Conservation (phyloP, 306 rosid genomes). For the Quercus agrifolia region DNA sequence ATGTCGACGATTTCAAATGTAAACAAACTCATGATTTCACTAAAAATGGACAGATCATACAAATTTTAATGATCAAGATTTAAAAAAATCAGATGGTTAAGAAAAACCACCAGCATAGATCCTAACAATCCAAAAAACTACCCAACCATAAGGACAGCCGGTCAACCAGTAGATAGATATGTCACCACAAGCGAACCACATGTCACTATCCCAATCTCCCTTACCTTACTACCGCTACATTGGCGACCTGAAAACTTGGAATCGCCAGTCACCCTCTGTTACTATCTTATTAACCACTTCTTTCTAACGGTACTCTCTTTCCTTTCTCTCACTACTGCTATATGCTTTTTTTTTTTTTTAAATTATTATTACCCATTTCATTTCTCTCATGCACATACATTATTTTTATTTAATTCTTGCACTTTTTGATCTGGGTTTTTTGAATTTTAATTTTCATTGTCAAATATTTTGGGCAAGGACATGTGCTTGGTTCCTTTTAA, state of each 20-base stretch:
- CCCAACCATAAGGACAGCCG: not conserved
- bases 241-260: conserved; percentile 56
- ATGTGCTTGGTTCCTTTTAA: conserved; percentile 21
- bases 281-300: not conserved
- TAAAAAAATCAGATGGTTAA: not conserved
- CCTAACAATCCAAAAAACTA: not conserved
- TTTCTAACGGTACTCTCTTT: conserved; percentile 40
- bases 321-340: conserved; percentile 18
- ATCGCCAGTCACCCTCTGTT: conserved; percentile 26
- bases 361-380: no score
- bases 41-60: no score
- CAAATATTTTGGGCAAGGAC: not conserved
- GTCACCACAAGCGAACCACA: conserved; percentile 26
- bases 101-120: conserved; percentile 5
- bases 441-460: not conserved
- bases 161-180: conserved; percentile 31
- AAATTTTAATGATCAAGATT: no score
- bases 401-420: not conserved
- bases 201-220: conserved; percentile 34
- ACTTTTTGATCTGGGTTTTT: conserved; percentile 19
- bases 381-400: not conserved
- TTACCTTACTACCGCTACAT: conserved; percentile 33
- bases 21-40: no score
- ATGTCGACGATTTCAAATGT: no score
- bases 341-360: no score